Evolutionary conservation across 2,329 filamentous ascomycete genomes (phyloP), one percentile per base, ranked within the genome.

Genomic region (Alternaria sp.): DNA sequence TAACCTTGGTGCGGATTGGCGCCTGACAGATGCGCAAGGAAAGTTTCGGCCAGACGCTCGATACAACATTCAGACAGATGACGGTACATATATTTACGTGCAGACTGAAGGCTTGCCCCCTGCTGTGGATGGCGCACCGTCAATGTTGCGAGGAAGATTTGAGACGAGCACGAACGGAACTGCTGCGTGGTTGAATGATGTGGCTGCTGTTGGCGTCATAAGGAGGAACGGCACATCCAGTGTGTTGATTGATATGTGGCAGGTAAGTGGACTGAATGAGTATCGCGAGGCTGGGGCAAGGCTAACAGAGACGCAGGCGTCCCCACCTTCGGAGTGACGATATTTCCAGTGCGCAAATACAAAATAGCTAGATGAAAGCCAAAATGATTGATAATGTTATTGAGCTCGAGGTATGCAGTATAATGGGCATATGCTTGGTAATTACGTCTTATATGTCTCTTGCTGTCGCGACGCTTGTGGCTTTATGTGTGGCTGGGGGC

Each of bases 141-240:
- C 76, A 26, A 69, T 79, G 65, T 26, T 79, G 57, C 61, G 75
- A 9, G 70, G 74, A 2, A 58, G 70, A 26, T 78, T 79, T 39
- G 77, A 80, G 59, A 78, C 77, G 7, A 70, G 70, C 2, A 64
- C 57, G 5, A 72, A 74, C 48, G 66, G 70, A 47, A 67, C 68
- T 7, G 78, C 77, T 54, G 72, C 74, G 36, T 80, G 77, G 78
- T 63, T 79, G 63, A 79, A 79, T 47, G 75, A 78, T 62, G 66
- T 79, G 34, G 74, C 77, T 16, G 73, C 64, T 18, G 67, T 73
- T 16, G 71, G 69, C 16, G 67, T 71, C 18, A 48, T 73, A 49
- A 68, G 51, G 16, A 55, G 65, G 18, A 67, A 59, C 38, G 67
- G 69, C 4, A 70, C 69, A 2, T 54, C 32, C 16, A 61, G 59